A percentile compares a stretch with the other conserved stretches of the same genome.
phyloP scores from a whole-genome alignment of 768 basidiomycete genomes.

The Pulveroboletus frians region DNA sequence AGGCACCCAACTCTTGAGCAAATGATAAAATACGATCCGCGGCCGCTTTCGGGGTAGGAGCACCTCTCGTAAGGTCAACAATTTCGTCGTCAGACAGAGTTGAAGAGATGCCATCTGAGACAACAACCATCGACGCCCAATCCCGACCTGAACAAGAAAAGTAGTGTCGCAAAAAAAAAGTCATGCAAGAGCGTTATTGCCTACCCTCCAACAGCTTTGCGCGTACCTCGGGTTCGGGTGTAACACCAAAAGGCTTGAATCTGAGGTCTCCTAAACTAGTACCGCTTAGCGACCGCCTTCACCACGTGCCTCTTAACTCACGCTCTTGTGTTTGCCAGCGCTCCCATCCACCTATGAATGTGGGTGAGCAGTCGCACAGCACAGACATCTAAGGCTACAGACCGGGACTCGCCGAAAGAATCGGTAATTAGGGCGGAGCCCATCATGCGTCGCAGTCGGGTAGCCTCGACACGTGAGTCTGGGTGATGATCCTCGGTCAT shows the following conservation, averaged over 20 bases:
- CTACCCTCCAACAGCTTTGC: slow-evolving; percentile 71
- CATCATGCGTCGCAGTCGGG: slow-evolving; percentile 83
- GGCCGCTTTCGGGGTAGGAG: slow-evolving; percentile 68
- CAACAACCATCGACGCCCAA: slow-evolving; percentile 81
- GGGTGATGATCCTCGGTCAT: slow-evolving; percentile 97
- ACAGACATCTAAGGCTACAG: slow-evolving; percentile 15
- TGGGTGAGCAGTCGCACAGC: not conserved
- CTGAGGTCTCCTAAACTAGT: slow-evolving; percentile 80
- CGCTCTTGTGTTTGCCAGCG: slow-evolving; percentile 87
- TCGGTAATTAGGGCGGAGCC: slow-evolving; percentile 86
- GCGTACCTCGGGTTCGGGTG: slow-evolving; percentile 86
- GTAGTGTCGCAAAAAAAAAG: not conserved
- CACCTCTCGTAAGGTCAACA: slow-evolving; percentile 76
- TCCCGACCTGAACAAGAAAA: slow-evolving; percentile 52
- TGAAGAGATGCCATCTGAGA: slow-evolving; percentile 94
- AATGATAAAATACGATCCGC: slow-evolving; percentile 80
- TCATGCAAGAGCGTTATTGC: slow-evolving; percentile 1
- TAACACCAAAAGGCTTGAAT: slow-evolving; percentile 87
- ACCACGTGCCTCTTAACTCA: slow-evolving; percentile 30
- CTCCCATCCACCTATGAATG: slow-evolving; percentile 84
- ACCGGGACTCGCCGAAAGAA: slow-evolving; percentile 91
- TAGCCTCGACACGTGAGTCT: slow-evolving; percentile 83
- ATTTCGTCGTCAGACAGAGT: slow-evolving; percentile 92
- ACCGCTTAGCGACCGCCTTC: slow-evolving; percentile 1
- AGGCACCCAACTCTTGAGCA: slow-evolving; percentile 75